Evolutionary conservation across 2,329 filamentous ascomycete species (phyloP), one percentile per base, ranked within the genome.

Genomic region (Apiospora aurea): DNA sequence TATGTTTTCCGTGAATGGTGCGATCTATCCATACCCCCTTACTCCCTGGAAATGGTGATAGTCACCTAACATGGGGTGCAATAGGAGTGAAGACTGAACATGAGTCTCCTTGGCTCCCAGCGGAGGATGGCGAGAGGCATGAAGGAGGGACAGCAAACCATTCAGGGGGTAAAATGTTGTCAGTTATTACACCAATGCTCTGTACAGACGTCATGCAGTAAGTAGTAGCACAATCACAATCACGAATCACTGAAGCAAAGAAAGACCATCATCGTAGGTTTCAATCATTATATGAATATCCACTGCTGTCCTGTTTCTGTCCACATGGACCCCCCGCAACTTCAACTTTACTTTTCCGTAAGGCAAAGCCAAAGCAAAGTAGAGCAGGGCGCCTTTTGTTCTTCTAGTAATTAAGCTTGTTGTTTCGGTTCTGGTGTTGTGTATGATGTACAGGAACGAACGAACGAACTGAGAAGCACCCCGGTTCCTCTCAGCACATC

Each of bases 321-420:
- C 57, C 57, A 41, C 34, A 64, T 41, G 57, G 11, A 18, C 29
- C 26, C 29, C 8, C 41, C 26, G 26, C 38, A 29, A 61, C 53
- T 61, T 38, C 16, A 61, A 5, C 53, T 46, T 46, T 21, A 64
- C 57, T n/a, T 34, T 21, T 38, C 34, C 53, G 29, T 49, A 49
- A 47, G 29, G 53, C 34, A 61, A 38, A 61, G 53, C 26, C 34
- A 61, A 61, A 61, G 53, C 26, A 61, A 38, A 38, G 34, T 8
- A 38, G 6, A 18, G 16, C 29, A 61, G 53, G 7, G 34, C 34
- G 34, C 57, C n/a, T 64, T 64, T 64, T 21, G 57, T 64, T 64
- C 34, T 64, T 64, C 34, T 64, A 64, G 34, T 64, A 41, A 64
- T 64, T 64, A 64, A 64, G 34, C 8, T n/a, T 64, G 57, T 6